Evolutionary conservation across 495 filamentous ascomycete species (phyloP), one percentile per base, ranked within the genome.

Genomic region (Collariella sp.): DNA sequence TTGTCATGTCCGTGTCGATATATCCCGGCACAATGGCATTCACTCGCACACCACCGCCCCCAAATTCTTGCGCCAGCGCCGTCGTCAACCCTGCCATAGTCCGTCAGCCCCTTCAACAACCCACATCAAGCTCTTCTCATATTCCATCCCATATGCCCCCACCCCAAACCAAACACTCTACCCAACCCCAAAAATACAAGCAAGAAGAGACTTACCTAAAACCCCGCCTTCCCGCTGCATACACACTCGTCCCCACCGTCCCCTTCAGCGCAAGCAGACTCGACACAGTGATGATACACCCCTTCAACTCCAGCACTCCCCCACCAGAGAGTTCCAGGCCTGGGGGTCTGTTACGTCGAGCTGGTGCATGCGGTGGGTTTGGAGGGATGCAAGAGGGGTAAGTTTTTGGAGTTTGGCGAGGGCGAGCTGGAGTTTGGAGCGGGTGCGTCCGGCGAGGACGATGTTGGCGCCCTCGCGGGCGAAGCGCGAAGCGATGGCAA

Each of bases 1-100:
- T 65, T 45, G 84, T 86, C 88, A 94, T 91, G 5, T 80, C 76
- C 6, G 88, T 90, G 22, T 83, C 72, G 53, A 93, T 85, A 70
- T 89, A 94, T 13, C 89, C 89, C 1, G 89, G 89, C n/a, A 89
- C 64, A 52, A 95, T 82, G 5, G 81, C 85, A 69, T 94, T 95
- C 26, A 86, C 85, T 16, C 89, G 73, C 45, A 91, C 75, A 10
- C 76, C 71, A 26, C 70, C 66, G 18, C 62, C 62, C 2, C 76
- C 83, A 2, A 82, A 67, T 58, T 93, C 88, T 19, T 73, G 74
- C 12, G 85, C 80, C 5, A 93, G 62, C 15, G 87, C 79, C 24
- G 84, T 74, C 0, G 88, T 91, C 33, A 95, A 68, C 36, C 78
- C n/a, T n/a, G n/a, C n/a, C n/a, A n/a, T n/a, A n/a, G n/a, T n/a